These are phyloP conservation scores for Neoboletus brunneissimus DNA, from an alignment of 768 basidiomycete species.

Conservation along the genomic window DNA sequence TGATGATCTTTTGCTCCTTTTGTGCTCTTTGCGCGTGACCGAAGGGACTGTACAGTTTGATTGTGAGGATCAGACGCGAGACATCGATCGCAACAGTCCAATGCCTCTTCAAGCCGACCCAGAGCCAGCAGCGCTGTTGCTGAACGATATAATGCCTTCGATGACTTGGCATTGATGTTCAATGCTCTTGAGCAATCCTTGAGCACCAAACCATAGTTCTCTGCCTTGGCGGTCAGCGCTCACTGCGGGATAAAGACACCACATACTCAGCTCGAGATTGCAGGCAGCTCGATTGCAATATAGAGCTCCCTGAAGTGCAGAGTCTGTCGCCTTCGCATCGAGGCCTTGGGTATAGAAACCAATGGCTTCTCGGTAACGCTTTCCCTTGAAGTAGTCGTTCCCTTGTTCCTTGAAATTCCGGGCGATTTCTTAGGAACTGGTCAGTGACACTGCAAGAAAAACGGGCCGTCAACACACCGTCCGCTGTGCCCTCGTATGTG, in stretches of 20 bases:
- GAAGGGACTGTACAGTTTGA: constrained; percentile 47
- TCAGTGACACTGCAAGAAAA: neutral
- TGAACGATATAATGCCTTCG: constrained; percentile 89
- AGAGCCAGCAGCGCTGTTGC: constrained; percentile 72
- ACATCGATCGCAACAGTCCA: constrained; percentile 78
- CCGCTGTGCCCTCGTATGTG: constrained; percentile 85
- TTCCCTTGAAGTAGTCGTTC: constrained; percentile 89
- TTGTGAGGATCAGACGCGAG: constrained; percentile 58
- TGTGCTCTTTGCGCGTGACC: constrained; percentile 43
- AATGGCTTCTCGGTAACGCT: constrained; percentile 81
- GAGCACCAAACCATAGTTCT: constrained; percentile 86
- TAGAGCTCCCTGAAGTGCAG: constrained; percentile 57
- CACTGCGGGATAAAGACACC: neutral
- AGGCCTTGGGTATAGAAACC: constrained; percentile 90
- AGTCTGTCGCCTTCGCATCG: constrained; percentile 75
- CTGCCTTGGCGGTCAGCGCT: constrained; percentile 37
- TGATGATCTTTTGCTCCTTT: constrained; percentile 52
- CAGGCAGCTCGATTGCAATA: constrained; percentile 91
- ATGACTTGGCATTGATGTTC: constrained; percentile 53
- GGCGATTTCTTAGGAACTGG: constrained; percentile 64
- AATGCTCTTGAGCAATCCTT: constrained; percentile 80
- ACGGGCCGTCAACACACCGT: constrained; percentile 60
- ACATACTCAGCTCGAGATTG: constrained; percentile 81
- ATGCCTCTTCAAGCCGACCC: constrained; percentile 72
- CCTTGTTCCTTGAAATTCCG: constrained; percentile 94